phyloP scores from a whole-genome alignment of 2,329 filamentous ascomycete genomes.

The Phialophora chinensis region DNA sequence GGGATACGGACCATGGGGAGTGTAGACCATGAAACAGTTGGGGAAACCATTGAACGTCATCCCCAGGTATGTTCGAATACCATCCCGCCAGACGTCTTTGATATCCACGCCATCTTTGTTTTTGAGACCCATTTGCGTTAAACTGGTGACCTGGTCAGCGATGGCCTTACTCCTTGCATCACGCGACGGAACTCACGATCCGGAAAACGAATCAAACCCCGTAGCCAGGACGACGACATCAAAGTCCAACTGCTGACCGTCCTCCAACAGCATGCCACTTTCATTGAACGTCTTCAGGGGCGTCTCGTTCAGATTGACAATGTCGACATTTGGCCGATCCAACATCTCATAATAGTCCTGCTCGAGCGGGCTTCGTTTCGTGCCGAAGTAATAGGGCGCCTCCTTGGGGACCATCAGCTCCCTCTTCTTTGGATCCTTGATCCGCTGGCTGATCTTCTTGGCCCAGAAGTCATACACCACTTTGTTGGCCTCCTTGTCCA shows the following conservation, averaged over 20 bases:
- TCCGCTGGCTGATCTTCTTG: slow-evolving; percentile 57
- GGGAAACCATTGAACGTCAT: slow-evolving; percentile 51
- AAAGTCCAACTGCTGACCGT: slow-evolving; percentile 41
- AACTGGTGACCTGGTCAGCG: slow-evolving; percentile 29
- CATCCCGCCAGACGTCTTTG: slow-evolving; percentile 46
- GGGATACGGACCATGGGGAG: slow-evolving; percentile 52
- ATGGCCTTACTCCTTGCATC: background rate
- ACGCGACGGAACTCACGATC: slow-evolving; percentile 33
- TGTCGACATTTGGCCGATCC: slow-evolving; percentile 54
- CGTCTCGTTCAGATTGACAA: slow-evolving; percentile 53
- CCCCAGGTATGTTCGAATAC: slow-evolving; percentile 52
- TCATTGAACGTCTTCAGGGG: slow-evolving; percentile 38
- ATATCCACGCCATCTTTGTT: slow-evolving; percentile 44
- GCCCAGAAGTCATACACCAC: slow-evolving; percentile 63
- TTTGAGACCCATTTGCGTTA: slow-evolving; percentile 50
- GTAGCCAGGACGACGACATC: slow-evolving; percentile 54
- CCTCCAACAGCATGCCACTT: slow-evolving; percentile 30
- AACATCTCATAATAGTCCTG: slow-evolving; percentile 59
- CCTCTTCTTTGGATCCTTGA: slow-evolving; percentile 57
- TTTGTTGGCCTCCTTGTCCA: slow-evolving; percentile 57
- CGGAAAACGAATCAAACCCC: slow-evolving; percentile 52
- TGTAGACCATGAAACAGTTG: slow-evolving; percentile 61
- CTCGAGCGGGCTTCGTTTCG: slow-evolving; percentile 59
- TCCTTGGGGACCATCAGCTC: slow-evolving; percentile 61
- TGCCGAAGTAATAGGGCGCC: slow-evolving; percentile 62